phyloP scores from a whole-genome alignment of 225 moss, liverwort and hornwort species.

The Sphagnum tenellum region DNA sequence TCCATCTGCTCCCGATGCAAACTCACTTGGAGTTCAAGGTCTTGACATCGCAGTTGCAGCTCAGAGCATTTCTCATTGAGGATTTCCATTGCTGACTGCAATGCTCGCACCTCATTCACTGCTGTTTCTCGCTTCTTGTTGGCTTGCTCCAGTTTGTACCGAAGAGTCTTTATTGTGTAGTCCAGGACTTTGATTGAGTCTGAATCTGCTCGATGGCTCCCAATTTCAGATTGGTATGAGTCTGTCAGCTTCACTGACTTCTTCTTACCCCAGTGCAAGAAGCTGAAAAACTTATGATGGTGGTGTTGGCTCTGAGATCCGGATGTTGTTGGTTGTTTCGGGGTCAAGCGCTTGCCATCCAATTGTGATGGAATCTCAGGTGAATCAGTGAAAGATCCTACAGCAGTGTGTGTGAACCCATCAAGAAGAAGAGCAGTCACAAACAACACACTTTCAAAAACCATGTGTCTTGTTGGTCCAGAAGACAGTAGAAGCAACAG shows the following conservation, averaged over 20 bases:
- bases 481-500: no score
- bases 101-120: conserved; percentile 16
- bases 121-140: conserved; percentile 19
- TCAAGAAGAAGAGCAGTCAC: no score
- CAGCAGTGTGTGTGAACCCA: not conserved
- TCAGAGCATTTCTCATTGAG: conserved; percentile 15
- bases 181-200: conserved; percentile 36
- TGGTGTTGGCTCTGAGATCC: conserved; percentile 26
- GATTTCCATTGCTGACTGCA: conserved; percentile 21
- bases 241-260: conserved; percentile 9
- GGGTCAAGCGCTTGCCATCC: conserved; percentile 15
- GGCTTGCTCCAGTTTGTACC: conserved; percentile 31
- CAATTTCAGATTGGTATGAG: conserved; percentile 17
- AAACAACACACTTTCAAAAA: no score
- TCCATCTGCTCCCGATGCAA: conserved; percentile 13
- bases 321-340: conserved; percentile 8
- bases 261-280: conserved; percentile 29
- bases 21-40: conserved; percentile 21
- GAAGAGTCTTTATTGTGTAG: conserved; percentile 33
- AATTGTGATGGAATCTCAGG: conserved; percentile 13
- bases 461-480: no score
- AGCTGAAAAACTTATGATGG: conserved; percentile 21
- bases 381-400: conserved; percentile 19
- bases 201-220: conserved; percentile 14
- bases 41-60: conserved; percentile 19